A percentile compares a stretch with the other conserved stretches of the same genome.
Conservation (phyloP, 1,139 yeast genomes). For the Zygotorulaspora mrakii region DNA sequence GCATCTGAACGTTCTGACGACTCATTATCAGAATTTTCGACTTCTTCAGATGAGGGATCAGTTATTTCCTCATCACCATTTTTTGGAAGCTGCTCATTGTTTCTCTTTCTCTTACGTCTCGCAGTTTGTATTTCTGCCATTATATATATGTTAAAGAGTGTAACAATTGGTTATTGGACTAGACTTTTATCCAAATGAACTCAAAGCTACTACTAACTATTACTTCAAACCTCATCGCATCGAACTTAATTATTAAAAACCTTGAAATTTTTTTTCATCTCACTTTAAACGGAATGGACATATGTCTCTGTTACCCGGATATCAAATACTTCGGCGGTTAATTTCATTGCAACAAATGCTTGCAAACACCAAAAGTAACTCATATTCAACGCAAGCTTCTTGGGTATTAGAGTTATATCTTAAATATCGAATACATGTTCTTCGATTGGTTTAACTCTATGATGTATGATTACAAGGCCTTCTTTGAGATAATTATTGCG, state of each 20-base stretch:
- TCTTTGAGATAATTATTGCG: neutral
- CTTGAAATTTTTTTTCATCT: constrained; percentile 23
- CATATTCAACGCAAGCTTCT: no score
- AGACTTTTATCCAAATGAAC: neutral
- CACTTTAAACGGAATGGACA: constrained; percentile 14
- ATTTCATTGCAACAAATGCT: no score
- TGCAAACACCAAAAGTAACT: no score
- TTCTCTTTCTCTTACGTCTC: constrained; percentile 30
- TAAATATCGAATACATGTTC: no score
- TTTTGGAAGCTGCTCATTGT: constrained; percentile 15
- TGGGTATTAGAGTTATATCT: no score
- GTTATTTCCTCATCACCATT: constrained; percentile 35
- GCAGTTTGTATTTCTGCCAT: constrained; percentile 20
- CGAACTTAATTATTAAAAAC: constrained; percentile 5
- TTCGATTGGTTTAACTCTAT: no score
- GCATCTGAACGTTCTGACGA: constrained; percentile 38
- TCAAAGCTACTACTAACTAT: neutral
- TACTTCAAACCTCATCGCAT: constrained; percentile 22
- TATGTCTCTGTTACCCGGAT: constrained; percentile 1
- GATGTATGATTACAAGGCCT: neutral
- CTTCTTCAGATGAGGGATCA: constrained; percentile 38
- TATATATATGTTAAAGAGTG: neutral
- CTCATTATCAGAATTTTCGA: constrained; percentile 20
- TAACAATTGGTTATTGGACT: neutral
- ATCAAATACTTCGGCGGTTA: neutral